Conservation (phyloP, 2,329 filamentous ascomycete genomes). For the Dactylella cylindrospora region DNA sequence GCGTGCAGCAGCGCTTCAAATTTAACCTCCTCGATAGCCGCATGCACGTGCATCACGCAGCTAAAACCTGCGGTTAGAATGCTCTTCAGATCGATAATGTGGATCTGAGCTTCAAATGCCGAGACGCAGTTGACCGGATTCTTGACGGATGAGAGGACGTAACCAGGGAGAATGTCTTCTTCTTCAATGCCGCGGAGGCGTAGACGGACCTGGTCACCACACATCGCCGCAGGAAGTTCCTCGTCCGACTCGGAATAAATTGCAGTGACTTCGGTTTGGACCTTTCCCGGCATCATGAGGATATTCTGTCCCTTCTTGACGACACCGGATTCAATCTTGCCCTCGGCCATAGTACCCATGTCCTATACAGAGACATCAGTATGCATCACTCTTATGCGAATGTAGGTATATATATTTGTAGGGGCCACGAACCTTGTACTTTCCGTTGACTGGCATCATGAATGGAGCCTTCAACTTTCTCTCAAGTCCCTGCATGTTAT, state of each 20-base stretch:
- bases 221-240: constrained; percentile 76
- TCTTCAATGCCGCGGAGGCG: constrained; percentile 94
- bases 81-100: constrained; percentile 88
- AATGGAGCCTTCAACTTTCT: constrained; percentile 96
- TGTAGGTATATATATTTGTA: constrained; percentile 6
- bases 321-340: constrained; percentile 92
- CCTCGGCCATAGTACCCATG: constrained; percentile 95
- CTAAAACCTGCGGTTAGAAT: constrained; percentile 95
- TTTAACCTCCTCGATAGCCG: constrained; percentile 95
- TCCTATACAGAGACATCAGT: constrained; percentile 57
- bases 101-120: constrained; percentile 93
- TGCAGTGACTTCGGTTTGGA: constrained; percentile 75
- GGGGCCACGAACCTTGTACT: constrained; percentile 65
- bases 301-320: constrained; percentile 84
- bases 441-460: constrained; percentile 97
- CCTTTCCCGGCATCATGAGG: constrained; percentile 94
- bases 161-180: constrained; percentile 92
- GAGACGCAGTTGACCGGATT: constrained; percentile 87
- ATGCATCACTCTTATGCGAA: background rate
- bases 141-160: constrained; percentile 93
- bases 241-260: constrained; percentile 96
- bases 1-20: constrained; percentile 87
- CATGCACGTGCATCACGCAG: constrained; percentile 95
- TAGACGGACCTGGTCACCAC: constrained; percentile 90
- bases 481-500: constrained; percentile 86